These are phyloP conservation scores for Trypanosomatidae sp. DNA, from an alignment of 208 protist species.

Conservation along the genomic window DNA sequence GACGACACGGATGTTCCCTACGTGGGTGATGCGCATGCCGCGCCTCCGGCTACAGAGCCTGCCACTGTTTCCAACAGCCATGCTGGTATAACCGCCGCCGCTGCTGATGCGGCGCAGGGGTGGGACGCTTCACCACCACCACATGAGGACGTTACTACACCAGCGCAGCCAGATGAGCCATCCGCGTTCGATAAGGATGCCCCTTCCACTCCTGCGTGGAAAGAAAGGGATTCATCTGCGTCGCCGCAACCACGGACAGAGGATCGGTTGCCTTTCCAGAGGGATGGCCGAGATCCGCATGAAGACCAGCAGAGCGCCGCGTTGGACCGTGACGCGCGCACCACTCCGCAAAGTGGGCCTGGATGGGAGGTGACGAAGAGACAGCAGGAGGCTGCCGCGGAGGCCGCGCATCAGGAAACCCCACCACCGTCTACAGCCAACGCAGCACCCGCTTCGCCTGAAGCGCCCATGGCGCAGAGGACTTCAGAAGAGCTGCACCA, in stretches of 20 bases:
- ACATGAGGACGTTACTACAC: not conserved
- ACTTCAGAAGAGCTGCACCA: not conserved
- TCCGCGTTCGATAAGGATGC: not conserved
- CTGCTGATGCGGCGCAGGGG: not conserved
- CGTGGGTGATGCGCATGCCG: not conserved
- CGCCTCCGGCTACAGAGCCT: not conserved
- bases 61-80: not conserved
- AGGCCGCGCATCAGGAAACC: not conserved
- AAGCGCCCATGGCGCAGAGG: not conserved
- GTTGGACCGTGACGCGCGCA: not conserved
- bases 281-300: not conserved
- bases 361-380: not conserved
- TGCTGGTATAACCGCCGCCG: not conserved
- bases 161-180: not conserved
- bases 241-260: not conserved
- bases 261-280: not conserved
- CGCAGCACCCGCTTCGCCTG: not conserved
- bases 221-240: not conserved
- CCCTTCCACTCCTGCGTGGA: not conserved
- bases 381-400: not conserved
- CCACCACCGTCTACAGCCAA: not conserved
- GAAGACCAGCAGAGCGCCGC: not conserved
- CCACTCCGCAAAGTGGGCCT: not conserved
- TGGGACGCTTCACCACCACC: not conserved
- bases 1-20: not conserved